Conservation (phyloP, 345 rosid species). For the Carallia brachiata region DNA sequence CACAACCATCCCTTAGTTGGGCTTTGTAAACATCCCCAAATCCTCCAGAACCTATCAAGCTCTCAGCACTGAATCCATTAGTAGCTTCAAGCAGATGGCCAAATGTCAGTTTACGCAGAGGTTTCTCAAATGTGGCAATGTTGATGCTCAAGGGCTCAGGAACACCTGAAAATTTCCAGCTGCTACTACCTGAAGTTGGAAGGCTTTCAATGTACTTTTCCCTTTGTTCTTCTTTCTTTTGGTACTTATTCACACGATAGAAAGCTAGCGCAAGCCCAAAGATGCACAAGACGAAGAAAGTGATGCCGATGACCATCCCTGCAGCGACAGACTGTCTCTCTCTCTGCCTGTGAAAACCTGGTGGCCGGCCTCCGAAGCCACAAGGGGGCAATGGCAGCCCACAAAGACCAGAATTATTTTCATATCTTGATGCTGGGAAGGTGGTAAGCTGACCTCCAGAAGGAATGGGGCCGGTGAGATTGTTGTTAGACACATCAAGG, state of each 20-base stretch:
- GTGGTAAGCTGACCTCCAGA: conserved; percentile 95
- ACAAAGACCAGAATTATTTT: conserved; percentile 89
- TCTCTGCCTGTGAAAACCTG: conserved; percentile 9
- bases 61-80: conserved; percentile 87
- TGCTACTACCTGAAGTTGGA: conserved; percentile 78
- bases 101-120: conserved; percentile 81
- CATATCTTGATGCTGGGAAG: conserved; percentile 76
- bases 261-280: conserved; percentile 61
- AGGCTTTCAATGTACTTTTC: conserved; percentile 86
- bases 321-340: conserved; percentile 53
- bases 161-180: conserved; percentile 91
- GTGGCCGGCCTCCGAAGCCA: conserved; percentile 37
- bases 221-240: conserved; percentile 55
- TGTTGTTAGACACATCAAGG: conserved; percentile 91
- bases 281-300: conserved; percentile 62
- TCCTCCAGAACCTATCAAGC: conserved; percentile 89
- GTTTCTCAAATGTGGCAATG: conserved; percentile 95
- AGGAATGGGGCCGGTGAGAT: conserved; percentile 81
- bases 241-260: conserved; percentile 53
- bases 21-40: conserved; percentile 99
- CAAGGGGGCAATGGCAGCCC: conserved; percentile 80
- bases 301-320: conserved; percentile 65
- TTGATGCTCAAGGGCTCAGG: conserved; percentile 95
- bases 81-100: conserved; percentile 93
- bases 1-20: conserved; percentile 61